Evolutionary conservation across 31 red algal genomes (phyloP), one percentile per base, ranked within the genome.

Genomic region (Odonthalia washingtoniensis): DNA sequence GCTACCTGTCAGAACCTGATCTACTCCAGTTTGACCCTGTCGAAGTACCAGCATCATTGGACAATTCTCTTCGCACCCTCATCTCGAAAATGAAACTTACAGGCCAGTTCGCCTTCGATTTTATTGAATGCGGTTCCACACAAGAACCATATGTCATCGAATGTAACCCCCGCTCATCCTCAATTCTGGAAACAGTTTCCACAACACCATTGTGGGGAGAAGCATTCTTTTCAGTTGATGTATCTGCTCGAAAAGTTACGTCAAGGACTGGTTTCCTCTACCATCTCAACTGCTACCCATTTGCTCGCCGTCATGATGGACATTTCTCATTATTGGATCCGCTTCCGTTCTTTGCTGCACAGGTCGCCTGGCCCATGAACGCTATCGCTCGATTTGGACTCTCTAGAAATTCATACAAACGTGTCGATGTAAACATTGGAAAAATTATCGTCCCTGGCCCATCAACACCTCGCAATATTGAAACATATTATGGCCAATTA

Each of bases 81-180:
- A 88, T 91, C n/a, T 40, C 35, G 0, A 27, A 24, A 21, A 45
- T 91, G 2, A 70, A 52, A 21, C 67, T 95, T 35, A 87, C 82
- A 3, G 93, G 93, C 24, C 93, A 95, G 81, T 95, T 78, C 40
- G 93, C 93, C 12, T 95, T 95, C 79, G 93, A 95, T 45, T 95
- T 84, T 74, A 87, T 95, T 53, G 40, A 44, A 21, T 81, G 78
- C 63, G 27, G 70, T 5, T 34, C 5, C 26, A 78, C 82, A 5
- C 62, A 70, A 9, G 35, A 39, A 28, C 60, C 77, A 14, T 83
- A 60, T 36, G 87, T 95, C 21, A 90, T 95, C 69, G 93, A 95
- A 57, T 95, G 93, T 62, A 95, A 95, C 74, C 93, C 93, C 21
- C 57, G 93, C 28, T 80, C 87, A 5, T 95, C 93, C 6, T 95